phyloP scores from a whole-genome alignment of 495 filamentous ascomycete species.

The Aspergillus coremiiformis region DNA sequence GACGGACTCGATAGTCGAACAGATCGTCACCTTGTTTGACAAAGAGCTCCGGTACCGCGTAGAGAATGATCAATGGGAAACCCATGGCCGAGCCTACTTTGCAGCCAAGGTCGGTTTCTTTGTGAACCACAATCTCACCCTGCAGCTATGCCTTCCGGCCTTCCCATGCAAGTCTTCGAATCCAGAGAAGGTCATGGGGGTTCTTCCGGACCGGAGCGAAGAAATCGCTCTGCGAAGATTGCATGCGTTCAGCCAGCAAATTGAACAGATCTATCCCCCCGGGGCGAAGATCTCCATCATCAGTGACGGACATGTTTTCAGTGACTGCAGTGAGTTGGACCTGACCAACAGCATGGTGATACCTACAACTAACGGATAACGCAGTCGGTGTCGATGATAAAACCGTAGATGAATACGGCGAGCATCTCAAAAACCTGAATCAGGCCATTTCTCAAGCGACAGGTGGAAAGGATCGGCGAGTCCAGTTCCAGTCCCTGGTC shows the following conservation, averaged over 20 bases:
- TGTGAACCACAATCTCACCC: slow-evolving; percentile 11
- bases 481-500: not conserved
- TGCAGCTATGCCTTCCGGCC: slow-evolving; percentile 34
- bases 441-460: not conserved
- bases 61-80: slow-evolving; percentile 3
- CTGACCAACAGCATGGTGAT: not conserved
- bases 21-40: not conserved
- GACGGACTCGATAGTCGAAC: not conserved
- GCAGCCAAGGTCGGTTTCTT: slow-evolving; percentile 17
- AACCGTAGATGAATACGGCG: slow-evolving; percentile 20
- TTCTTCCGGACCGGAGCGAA: slow-evolving; percentile 42
- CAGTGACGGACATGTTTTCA: slow-evolving; percentile 35
- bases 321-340: slow-evolving; percentile 33
- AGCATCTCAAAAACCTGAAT: not conserved
- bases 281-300: slow-evolving; percentile 40
- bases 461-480: not conserved
- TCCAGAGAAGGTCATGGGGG: slow-evolving; percentile 36
- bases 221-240: slow-evolving; percentile 40
- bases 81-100: slow-evolving; percentile 10
- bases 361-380: slow-evolving; percentile 26
- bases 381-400: slow-evolving; percentile 36
- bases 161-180: slow-evolving; percentile 50
- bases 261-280: slow-evolving; percentile 34
- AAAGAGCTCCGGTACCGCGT: not conserved
- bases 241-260: slow-evolving; percentile 29